Base-by-base conservation (phyloP, 2,329 filamentous ascomycete species). In the Talaromyces amestolkiae region DNA sequence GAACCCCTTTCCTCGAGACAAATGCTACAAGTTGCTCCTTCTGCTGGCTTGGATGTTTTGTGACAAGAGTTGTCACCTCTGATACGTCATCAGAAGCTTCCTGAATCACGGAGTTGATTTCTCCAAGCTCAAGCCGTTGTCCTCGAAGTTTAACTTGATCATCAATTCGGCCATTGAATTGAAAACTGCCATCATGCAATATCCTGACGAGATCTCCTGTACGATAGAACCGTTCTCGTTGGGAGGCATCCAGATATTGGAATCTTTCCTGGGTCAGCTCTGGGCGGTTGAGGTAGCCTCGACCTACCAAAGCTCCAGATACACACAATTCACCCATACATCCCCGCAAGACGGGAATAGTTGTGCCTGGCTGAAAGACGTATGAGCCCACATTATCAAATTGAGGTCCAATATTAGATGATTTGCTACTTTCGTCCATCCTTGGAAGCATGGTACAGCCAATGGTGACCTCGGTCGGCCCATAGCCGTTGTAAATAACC, bases 111-210 rank as follows among this genome's bases (percentile, higher is more conserved):
- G 93, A 89, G 70, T 96, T 95, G 76, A 97, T 96, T 79, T 98
- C 93, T 0, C 90, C 91, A 67, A 96, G 90, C 72, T 98, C 94
- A 0, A 98, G 84, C 15, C 93, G 85, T 75, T 97, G 93, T 0
- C 93, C 93, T 11, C 94, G 87, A 3, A 97, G 84, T 75, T 98
- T 98, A 68, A 97, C 89, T 77, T 98, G 93, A 64, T 96, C 92
- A 73, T 98, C 94, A 6, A 90, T 90, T 15, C 94, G 87, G 2
- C 94, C 93, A 2, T 96, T 82, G 73, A 97, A 97, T 64, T 94
- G 90, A 69, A 97, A 93, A 51, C 89, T 92, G 0, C 87, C 88
- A 74, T 97, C 90, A 62, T 92, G 84, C 8, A 96, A 79, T 17
- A 96, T 83, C 6, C 93, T 85, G 1, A 97, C 93, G 0, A 97